phyloP scores from a whole-genome alignment of 2,329 filamentous ascomycete genomes.

The Xylariaceae sp. region DNA sequence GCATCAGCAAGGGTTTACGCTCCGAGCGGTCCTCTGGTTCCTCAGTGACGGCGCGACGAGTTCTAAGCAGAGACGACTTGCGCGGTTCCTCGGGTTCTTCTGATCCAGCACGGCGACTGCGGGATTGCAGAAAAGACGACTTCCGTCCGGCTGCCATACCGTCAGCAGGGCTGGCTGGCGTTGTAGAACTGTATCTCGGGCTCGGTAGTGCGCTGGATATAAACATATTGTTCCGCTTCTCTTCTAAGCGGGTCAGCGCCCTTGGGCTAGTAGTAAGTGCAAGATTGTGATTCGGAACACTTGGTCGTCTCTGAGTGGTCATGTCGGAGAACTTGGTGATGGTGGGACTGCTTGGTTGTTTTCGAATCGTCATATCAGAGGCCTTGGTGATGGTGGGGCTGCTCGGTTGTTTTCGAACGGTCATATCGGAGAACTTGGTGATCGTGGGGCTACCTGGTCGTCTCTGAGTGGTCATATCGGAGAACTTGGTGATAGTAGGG shows the following conservation, averaged over 20 bases:
- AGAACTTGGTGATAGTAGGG: slow-evolving; percentile 50
- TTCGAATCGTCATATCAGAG: slow-evolving; percentile 39
- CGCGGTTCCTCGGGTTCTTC: slow-evolving; percentile 57
- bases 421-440: slow-evolving; percentile 43
- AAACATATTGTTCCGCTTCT: slow-evolving; percentile 53
- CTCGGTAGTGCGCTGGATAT: slow-evolving; percentile 48
- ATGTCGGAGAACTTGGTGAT: slow-evolving; percentile 44
- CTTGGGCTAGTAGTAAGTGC: slow-evolving; percentile 48
- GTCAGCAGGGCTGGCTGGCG: slow-evolving; percentile 46
- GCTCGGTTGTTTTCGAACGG: slow-evolving; percentile 44
- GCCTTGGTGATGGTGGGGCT: slow-evolving; percentile 46
- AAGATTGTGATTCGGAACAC: slow-evolving; percentile 43
- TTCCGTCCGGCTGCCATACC: slow-evolving; percentile 46
- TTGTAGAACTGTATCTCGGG: slow-evolving; percentile 44
- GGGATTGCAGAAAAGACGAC: slow-evolving; percentile 54
- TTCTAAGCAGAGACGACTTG: slow-evolving; percentile 51
- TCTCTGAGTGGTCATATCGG: slow-evolving; percentile 41
- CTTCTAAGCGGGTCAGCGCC: slow-evolving; percentile 55
- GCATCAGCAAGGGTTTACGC: slow-evolving; percentile 47
- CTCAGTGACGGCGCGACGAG: slow-evolving; percentile 49
- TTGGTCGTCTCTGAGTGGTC: slow-evolving; percentile 44
- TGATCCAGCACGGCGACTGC: slow-evolving; percentile 50
- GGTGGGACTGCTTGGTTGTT: slow-evolving; percentile 44
- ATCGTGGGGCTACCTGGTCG: slow-evolving; percentile 51
- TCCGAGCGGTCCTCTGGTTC: slow-evolving; percentile 48